Percentiles rank a stretch among this genome's conserved stretches.
Evolutionary conservation across 1,284 basidiomycete genomes (phyloP).

Genomic region (Austroboletus niveus): DNA sequence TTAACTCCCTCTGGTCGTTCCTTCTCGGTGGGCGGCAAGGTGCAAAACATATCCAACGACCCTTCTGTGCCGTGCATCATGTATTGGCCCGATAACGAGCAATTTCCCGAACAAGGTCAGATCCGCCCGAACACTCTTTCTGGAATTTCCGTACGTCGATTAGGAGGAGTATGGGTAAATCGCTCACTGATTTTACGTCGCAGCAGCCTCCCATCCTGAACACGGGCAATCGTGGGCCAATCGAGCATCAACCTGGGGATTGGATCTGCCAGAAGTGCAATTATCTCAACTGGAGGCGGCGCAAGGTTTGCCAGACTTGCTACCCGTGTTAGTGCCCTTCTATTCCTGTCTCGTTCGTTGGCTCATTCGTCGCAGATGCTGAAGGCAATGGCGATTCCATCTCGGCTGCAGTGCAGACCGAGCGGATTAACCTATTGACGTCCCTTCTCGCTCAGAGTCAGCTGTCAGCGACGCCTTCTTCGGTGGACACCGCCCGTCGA

Average conservation of each 20-base stretch:
- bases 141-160: slow-evolving; percentile 50
- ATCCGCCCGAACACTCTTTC: slow-evolving; percentile 58
- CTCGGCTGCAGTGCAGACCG: slow-evolving; percentile 76
- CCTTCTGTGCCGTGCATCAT: slow-evolving; percentile 71
- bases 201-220: slow-evolving; percentile 84
- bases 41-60: slow-evolving; percentile 72
- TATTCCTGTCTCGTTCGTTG: neutral
- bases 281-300: slow-evolving; percentile 81
- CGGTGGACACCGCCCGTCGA: slow-evolving; percentile 36
- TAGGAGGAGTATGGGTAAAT: neutral
- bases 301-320: slow-evolving; percentile 88
- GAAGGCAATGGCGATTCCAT: slow-evolving; percentile 84
- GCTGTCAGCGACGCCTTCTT: slow-evolving; percentile 16
- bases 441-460: slow-evolving; percentile 61
- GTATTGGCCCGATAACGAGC: slow-evolving; percentile 86
- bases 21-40: slow-evolving; percentile 69
- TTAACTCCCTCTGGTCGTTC: slow-evolving; percentile 76
- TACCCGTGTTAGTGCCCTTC: slow-evolving; percentile 56
- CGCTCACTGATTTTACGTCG: slow-evolving; percentile 1
- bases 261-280: slow-evolving; percentile 85
- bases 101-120: slow-evolving; percentile 72
- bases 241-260: slow-evolving; percentile 85
- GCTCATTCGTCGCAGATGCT: slow-evolving; percentile 51
- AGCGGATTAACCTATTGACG: slow-evolving; percentile 72
- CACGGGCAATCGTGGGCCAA: slow-evolving; percentile 85